phyloP scores from a whole-genome alignment of 2,329 filamentous ascomycete species.

The Fusarium marasasianum region DNA sequence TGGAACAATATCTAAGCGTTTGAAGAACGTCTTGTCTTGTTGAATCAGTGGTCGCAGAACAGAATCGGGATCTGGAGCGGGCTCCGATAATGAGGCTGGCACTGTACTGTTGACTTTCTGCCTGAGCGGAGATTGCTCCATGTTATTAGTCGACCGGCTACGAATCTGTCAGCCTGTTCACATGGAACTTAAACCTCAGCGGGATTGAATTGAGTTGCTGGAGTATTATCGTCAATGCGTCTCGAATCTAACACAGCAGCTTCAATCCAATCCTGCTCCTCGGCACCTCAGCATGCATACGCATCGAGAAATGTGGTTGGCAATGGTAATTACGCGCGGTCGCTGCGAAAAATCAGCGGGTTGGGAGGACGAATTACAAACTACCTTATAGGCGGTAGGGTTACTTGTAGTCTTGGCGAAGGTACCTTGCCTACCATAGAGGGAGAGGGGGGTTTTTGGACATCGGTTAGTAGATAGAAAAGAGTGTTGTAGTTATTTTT shows the following conservation, averaged over 20 bases:
- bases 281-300: background rate
- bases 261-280: background rate
- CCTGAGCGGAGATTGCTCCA: background rate
- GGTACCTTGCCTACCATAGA: background rate
- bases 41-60: background rate
- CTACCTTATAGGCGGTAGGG: conserved; percentile 24
- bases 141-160: background rate
- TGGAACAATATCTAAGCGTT: background rate
- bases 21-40: background rate
- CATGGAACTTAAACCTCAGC: conserved; percentile 11
- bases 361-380: conserved; percentile 17
- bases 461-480: too few relatives aligned
- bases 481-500: too few relatives aligned
- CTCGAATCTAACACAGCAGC: background rate
- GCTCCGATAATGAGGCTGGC: conserved; percentile 8
- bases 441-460: too few relatives aligned
- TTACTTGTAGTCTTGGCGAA: conserved; percentile 31
- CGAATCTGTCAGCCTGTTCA: background rate
- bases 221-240: background rate
- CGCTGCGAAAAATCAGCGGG: conserved; percentile 22
- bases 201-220: background rate
- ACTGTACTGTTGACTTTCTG: background rate
- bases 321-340: conserved; percentile 10
- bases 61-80: background rate
- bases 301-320: conserved; percentile 21